Evolutionary conservation across 768 basidiomycete species (phyloP), one percentile per base, ranked within the genome.

Genomic region (Dacryopinax spathularia): DNA sequence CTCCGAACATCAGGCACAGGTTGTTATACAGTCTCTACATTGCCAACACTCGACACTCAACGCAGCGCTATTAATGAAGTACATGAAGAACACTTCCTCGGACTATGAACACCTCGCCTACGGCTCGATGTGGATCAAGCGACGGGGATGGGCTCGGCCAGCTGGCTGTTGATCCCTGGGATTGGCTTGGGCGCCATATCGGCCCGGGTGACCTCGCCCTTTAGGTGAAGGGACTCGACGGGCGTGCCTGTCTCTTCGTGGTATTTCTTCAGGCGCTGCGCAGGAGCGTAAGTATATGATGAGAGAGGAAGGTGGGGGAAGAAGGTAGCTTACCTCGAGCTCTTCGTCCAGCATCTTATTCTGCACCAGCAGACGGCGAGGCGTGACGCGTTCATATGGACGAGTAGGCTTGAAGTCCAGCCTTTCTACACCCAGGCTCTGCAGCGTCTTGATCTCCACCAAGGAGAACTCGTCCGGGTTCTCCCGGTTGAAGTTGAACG

Each of bases 381-480:
- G 48, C 13, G 48, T 56, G 25, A 56, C 48, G 25, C 48, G 48
- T 29, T 56, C 48, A 29, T 56, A 56, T 18, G 48, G 48, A 25
- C 25, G 22, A 25, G 79, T 77, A 29, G 76, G 74, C 66, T 72
- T 73, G 70, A 79, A 84, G 7, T 80, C 77, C 2, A 80, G 68
- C 34, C 70, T 65, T 10, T 81, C 78, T 9, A 77, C 76, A 0
- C 82, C 81, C 33, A 85, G 73, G 31, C 79, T 82, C 62, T 71
- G 75, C 43, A 85, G 66, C 33, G 83, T 85, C 76, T 82, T 84
- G 66, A 72, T 75, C 70, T 85, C 84, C 16, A 85, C 84, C 12
- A 85, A 66, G 65, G 65, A 66, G 61, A 64, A 80, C 18, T 81
- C 79, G 1, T 75, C 72, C 15, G 75, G 73, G 67, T 79, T 70